phyloP scores from a whole-genome alignment of 2,329 filamentous ascomycete species.

The Talaromyces piceae region DNA sequence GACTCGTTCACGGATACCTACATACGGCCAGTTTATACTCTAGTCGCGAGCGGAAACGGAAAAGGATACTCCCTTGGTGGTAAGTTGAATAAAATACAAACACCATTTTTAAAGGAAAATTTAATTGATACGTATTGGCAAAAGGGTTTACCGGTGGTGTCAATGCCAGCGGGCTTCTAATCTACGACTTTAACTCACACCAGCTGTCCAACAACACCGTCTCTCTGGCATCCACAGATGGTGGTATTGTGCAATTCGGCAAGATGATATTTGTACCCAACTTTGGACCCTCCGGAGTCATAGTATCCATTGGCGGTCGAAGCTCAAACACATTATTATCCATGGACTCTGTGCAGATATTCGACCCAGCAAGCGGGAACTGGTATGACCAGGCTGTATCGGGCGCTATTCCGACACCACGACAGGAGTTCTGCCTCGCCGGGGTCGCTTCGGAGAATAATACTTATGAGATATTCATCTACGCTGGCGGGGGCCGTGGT shows the following conservation, averaged over 20 bases:
- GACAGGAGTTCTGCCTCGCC: constrained; percentile 1
- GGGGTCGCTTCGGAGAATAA: neutral
- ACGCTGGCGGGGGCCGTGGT: neutral
- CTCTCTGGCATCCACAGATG: neutral
- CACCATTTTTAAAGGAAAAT: too few relatives aligned
- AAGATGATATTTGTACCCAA: neutral
- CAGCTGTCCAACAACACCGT: neutral
- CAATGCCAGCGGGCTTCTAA: neutral
- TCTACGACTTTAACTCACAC: neutral
- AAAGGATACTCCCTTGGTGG: neutral
- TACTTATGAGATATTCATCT: constrained; percentile 1
- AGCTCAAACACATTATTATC: neutral
- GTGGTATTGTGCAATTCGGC: neutral
- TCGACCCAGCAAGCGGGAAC: neutral
- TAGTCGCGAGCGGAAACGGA: neutral
- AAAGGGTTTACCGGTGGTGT: neutral
- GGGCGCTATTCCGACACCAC: neutral
- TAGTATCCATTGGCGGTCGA: neutral
- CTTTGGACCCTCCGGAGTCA: neutral
- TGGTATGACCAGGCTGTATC: neutral
- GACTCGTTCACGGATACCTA: neutral
- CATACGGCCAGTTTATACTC: neutral
- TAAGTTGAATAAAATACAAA: too few relatives aligned
- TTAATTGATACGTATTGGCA: neutral
- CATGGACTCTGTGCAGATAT: constrained; percentile 2